Evolutionary conservation across 106 monocot genomes (phyloP), one percentile per base, ranked within the genome.

Genomic region (Platanthera zijinensis): DNA sequence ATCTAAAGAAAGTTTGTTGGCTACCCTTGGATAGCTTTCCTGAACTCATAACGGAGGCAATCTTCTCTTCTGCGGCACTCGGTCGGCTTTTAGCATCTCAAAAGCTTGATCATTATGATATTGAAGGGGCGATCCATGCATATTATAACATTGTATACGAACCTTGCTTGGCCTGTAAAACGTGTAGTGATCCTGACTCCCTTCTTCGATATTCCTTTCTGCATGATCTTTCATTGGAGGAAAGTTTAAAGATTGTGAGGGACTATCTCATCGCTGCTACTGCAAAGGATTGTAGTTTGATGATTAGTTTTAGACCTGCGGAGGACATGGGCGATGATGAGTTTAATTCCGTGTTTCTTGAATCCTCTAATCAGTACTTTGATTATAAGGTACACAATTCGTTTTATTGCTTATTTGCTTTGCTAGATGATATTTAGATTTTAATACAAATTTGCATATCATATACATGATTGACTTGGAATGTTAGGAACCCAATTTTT

Each of bases 221-320:
- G 51, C 96, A 94, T 84, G 83, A 84, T 74, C 76, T 97, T 72
- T 72, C 93, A 39, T 63, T 89, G 56, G 83, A 91, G 50, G 75
- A 85, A 76, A 89, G 87, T 30, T 51, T 83, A 45, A 83, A 89
- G 84, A 75, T 94, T 82, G 89, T 91, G 19, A 78, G 80, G 75
- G 83, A 87, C 14, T 93, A 81, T 83, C 74, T 94, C 52, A 85
- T 89, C 62, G 79, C 89, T 80, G 82, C 91, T 13, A 93, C 93
- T 63, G 91, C 93, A 62, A 97, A 97, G 67, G 96, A 94, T 76
- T 94, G 89, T 74, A 94, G 93, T 79, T 80, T 94, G 39, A 91
- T 97, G 86, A 79, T 97, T 63, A 86, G 91, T 83, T 91, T 97
- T 85, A 89, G 86, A 62, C 90, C 82, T 32, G 74, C 51, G 51